These are phyloP conservation scores for Apostasia ramifera DNA, from an alignment of 106 monocot genomes.

Conservation along the genomic window DNA sequence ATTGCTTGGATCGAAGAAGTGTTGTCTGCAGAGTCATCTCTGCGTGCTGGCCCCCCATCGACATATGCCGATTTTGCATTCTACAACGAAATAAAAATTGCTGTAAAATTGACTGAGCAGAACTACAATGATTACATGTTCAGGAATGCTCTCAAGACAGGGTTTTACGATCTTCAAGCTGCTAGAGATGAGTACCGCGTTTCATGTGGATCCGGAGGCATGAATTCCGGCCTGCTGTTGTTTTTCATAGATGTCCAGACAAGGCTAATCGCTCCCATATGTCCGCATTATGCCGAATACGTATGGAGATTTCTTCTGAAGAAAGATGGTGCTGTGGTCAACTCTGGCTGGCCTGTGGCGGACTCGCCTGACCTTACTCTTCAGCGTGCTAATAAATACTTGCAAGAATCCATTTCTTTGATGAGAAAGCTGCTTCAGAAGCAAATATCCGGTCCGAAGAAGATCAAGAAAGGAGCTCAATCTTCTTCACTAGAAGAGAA, in stretches of 20 bases:
- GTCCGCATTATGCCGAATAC: constrained; percentile 81
- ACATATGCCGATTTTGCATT: constrained; percentile 78
- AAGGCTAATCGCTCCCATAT: constrained; percentile 69
- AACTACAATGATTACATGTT: constrained; percentile 69
- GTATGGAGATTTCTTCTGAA: constrained; percentile 63
- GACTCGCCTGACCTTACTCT: constrained; percentile 56
- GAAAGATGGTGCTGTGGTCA: constrained; percentile 57
- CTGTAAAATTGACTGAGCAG: constrained; percentile 42
- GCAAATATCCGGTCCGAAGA: constrained; percentile 68
- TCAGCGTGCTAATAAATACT: constrained; percentile 71
- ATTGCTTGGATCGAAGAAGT: constrained; percentile 85
- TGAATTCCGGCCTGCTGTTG: constrained; percentile 62
- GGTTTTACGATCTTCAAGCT: constrained; percentile 85
- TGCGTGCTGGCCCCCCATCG: constrained; percentile 38
- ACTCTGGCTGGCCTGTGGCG: constrained; percentile 64
- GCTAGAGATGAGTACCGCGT: constrained; percentile 85
- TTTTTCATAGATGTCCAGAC: constrained; percentile 87
- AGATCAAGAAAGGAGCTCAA: constrained; percentile 49
- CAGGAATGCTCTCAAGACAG: constrained; percentile 80
- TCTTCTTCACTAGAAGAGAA: constrained; percentile 25
- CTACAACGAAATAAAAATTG: constrained; percentile 78
- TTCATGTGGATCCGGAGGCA: constrained; percentile 70
- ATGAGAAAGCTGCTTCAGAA: constrained; percentile 82
- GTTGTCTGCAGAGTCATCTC: constrained; percentile 45
- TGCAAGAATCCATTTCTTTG: constrained; percentile 73